Evolutionary conservation across 345 rosid species (phyloP).

Genomic region (Syzygium grande): DNA sequence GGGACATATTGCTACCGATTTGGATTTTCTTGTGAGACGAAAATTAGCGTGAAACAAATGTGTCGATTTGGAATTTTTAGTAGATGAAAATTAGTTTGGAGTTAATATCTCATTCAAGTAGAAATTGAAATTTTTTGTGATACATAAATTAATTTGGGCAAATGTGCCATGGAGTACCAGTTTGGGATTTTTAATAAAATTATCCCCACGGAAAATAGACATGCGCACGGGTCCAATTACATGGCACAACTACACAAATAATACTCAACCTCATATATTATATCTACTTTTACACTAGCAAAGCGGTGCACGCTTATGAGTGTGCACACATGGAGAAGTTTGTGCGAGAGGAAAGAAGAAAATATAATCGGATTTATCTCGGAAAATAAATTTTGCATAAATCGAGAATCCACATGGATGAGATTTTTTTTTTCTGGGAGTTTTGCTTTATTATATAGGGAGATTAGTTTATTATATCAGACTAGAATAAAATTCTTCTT

Average conservation of each 20-base stretch:
- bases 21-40: neutral
- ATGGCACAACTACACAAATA: neutral
- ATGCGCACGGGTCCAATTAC: neutral
- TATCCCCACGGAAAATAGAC: neutral
- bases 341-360: neutral
- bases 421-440: neutral
- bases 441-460: neutral
- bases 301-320: neutral
- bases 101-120: neutral
- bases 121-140: neutral
- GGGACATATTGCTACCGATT: neutral
- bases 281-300: neutral
- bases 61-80: neutral
- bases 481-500: neutral
- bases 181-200: neutral
- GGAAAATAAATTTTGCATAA: neutral
- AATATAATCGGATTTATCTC: neutral
- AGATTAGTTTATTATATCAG: neutral
- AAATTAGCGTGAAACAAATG: neutral
- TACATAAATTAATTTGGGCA: fast-evolving
- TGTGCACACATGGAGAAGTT: neutral
- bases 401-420: neutral
- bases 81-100: neutral
- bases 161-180: neutral
- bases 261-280: neutral